Base-by-base conservation (phyloP, 2,329 filamentous ascomycete genomes). In the Alternaria tenuissima region DNA sequence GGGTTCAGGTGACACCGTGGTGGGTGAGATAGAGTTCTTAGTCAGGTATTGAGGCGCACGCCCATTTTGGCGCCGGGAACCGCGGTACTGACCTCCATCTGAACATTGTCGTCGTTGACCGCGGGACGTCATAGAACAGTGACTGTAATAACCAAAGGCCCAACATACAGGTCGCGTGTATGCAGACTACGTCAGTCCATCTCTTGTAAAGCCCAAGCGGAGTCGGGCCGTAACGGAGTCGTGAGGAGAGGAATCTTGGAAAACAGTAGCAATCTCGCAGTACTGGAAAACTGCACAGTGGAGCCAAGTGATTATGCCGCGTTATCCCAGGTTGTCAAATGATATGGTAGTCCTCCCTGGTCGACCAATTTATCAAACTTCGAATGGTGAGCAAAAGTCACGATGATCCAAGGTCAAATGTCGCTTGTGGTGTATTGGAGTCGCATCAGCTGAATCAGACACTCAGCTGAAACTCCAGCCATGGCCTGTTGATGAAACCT, bases 1-100 rank as follows among this genome's bases (percentile, higher is more conserved):
- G 53, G 58, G 61, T 64, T 52, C 66, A 63, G 60, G 63, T 69
- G 66, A 67, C 59, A 61, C 55, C 38, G 60, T n/a, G 41, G 34
- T 47, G 49, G 48, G 57, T 57, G 55, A 61, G 62, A 68, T 73
- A 65, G 55, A 65, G 62, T 70, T 72, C 69, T 74, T 61, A 73
- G 69, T 68, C 59, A 71, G 64, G 63, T 67, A 61, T 56, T 62
- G 66, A 71, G 63, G 65, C 68, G 67, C 68, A 65, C 52, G 18
- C 41, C 28, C 39, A 52, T 51, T 49, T 52, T 48, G 57, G 58
- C 57, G 59, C 54, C 55, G 46, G 46, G 46, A 48, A 48, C 46
- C 46, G 46, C 46, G 46, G 30, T 48, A 48, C 46, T 34, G 28
- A 48, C 46, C 18, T 48, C 46, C 12, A 6, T 48, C 3, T 16